A percentile compares a stretch with the other conserved stretches of the same genome.
Evolutionary conservation across 2,329 filamentous ascomycete species (phyloP).

Genomic region (Elsinoe perseae): DNA sequence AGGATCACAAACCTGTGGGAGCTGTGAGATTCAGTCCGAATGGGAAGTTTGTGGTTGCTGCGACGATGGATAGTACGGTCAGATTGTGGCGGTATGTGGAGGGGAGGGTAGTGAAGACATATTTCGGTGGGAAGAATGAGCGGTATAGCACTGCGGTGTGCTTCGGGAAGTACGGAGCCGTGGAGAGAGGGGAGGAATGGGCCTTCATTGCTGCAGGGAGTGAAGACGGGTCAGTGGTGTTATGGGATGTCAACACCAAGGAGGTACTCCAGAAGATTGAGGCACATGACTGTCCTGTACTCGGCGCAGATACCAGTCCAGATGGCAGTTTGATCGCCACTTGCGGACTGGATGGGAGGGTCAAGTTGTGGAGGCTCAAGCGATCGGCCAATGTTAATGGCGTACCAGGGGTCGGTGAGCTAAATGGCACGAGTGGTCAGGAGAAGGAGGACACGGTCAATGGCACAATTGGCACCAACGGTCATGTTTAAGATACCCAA

Average conservation of each 20-base stretch:
- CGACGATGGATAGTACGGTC: slow-evolving; percentile 81
- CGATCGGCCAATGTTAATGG: not conserved
- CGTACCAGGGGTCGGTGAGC: not conserved
- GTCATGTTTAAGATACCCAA: slow-evolving; percentile 14
- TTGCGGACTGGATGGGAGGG: slow-evolving; percentile 54
- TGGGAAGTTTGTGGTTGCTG: slow-evolving; percentile 84
- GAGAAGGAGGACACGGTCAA: not conserved
- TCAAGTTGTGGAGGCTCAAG: slow-evolving; percentile 51
- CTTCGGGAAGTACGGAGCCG: slow-evolving; percentile 60
- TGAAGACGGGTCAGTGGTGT: slow-evolving; percentile 74
- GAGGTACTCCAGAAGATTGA: slow-evolving; percentile 63
- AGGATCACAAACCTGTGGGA: slow-evolving; percentile 86
- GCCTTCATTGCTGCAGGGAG: slow-evolving; percentile 75
- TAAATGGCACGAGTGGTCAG: not conserved
- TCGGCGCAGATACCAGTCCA: slow-evolving; percentile 53
- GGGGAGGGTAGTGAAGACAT: slow-evolving; percentile 89
- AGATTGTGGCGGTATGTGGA: slow-evolving; percentile 93
- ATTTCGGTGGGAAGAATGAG: slow-evolving; percentile 82
- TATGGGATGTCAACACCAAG: slow-evolving; percentile 89
- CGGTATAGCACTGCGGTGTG: slow-evolving; percentile 78
- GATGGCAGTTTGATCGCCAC: slow-evolving; percentile 51
- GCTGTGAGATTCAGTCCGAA: slow-evolving; percentile 91
- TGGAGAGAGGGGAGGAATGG: slow-evolving; percentile 24
- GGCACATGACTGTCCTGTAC: slow-evolving; percentile 51
- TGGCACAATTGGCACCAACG: slow-evolving; percentile 2